Percentiles rank a stretch among this genome's conserved stretches.
Conservation (phyloP, 257 asterid species). For the Nicotiana noctiflora region DNA sequence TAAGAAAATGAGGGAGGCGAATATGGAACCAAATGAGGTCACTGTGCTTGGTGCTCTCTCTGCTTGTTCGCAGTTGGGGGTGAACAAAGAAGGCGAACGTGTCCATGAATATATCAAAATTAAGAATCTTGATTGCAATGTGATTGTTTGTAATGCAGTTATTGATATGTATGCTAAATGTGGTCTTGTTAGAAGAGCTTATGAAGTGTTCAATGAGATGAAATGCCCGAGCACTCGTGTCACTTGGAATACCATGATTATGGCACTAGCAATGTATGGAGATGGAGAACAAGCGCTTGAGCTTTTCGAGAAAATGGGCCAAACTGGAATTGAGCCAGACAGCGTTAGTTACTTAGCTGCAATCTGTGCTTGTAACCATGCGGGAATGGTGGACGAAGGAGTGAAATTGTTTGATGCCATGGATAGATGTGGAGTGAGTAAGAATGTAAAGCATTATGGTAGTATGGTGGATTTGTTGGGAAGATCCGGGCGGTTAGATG, state of each 20-base stretch:
- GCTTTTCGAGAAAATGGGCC: slow-evolving; percentile 34
- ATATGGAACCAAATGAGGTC: slow-evolving; percentile 57
- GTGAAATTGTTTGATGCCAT: slow-evolving; percentile 51
- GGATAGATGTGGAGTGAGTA: slow-evolving; percentile 42
- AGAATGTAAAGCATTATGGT: slow-evolving; percentile 80
- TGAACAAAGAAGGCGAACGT: slow-evolving; percentile 45
- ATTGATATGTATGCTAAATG: slow-evolving; percentile 87
- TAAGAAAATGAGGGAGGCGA: slow-evolving; percentile 37
- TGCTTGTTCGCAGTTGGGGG: slow-evolving; percentile 89
- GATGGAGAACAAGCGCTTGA: slow-evolving; percentile 65
- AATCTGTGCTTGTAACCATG: slow-evolving; percentile 83
- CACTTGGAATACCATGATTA: slow-evolving; percentile 94
- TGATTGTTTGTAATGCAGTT: slow-evolving; percentile 74
- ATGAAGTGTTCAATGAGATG: slow-evolving; percentile 45
- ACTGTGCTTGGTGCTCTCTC: slow-evolving; percentile 82
- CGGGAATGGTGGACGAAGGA: slow-evolving; percentile 94
- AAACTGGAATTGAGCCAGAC: slow-evolving; percentile 38
- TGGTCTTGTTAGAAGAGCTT: slow-evolving; percentile 66
- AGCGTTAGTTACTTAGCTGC: slow-evolving; percentile 63
- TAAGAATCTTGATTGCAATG: slow-evolving; percentile 39
- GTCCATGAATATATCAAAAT: slow-evolving; percentile 36
- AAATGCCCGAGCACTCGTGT: slow-evolving; percentile 38
- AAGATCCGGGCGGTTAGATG: slow-evolving; percentile 65
- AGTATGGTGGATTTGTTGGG: slow-evolving; percentile 83
- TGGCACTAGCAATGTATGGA: slow-evolving; percentile 83